Base-by-base conservation (phyloP, 2,329 filamentous ascomycete genomes). In the Hypocreales sp. region DNA sequence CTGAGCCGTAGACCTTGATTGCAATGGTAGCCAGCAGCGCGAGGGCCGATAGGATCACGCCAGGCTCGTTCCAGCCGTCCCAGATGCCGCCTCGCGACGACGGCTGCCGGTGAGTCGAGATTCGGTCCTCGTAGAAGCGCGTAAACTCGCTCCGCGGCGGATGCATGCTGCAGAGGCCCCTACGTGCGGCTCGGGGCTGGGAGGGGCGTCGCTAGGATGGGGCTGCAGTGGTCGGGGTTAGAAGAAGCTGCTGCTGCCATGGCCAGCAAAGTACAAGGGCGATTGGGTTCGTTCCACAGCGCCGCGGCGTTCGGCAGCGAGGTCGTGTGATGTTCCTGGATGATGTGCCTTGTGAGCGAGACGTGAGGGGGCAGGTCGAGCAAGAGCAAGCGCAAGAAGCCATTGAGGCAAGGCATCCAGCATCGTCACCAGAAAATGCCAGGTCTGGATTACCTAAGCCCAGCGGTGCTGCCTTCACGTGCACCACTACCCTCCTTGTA, bases 121-220 rank as follows among this genome's bases (percentile, higher is more conserved):
- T 42, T 31, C 44, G 46, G 36, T 47, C 44, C 42, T 53, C 45
- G 40, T 54, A 51, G 30, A 51, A 51, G 26, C 35, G 42, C 22
- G 45, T 42, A 38, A 50, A 48, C 25, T 43, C 38, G 31, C 38
- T 34, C 34, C 47, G 35, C 38, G 42, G 42, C 35, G 42, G 40
- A 46, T 37, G 50, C 50, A 54, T 54, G 36, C 47, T 47, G 41
- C 27, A 27, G 22, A 27, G 28, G 28, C 33, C 38, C 26, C 29
- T 38, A 40, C 36, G 35, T 36, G 40, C 25, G 19, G 15, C 15
- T 21, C 17, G 14, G 20, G n/a, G 12, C 15, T 18, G 13, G 21
- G 24, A 20, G 11, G 13, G 17, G 25, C 29, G 23, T 14, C n/a
- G n/a, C n/a, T n/a, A n/a, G 17, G 18, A 20, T 25, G 19, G 28